Evolutionary conservation across 164 flowering plant species (phyloP), one percentile per base, ranked within the genome.

Genomic region (Macadamia integrifolia): DNA sequence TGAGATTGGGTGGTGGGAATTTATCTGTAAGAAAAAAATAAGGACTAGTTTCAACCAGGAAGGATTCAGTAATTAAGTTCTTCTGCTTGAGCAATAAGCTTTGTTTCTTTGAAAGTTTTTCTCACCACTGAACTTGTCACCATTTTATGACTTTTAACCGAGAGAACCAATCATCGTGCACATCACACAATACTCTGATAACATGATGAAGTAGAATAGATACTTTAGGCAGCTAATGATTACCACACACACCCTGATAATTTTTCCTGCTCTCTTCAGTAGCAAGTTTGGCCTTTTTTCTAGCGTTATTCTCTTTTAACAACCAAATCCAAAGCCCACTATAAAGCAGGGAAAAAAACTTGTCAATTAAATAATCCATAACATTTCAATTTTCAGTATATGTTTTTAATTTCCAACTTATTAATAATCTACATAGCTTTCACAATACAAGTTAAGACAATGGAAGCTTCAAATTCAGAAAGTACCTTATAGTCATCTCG

Each of bases 241-340:
- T 70, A 91, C 97, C 89, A 78, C 85, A 83, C n/a, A 93, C 91
- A 59, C 62, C 85, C 86, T 6, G 98, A 88, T 62, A 93, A 72
- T 72, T 91, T 93, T 72, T 87, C 90, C 31, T 91, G 82, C 84
- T 93, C 98, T 49, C 97, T 97, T 42, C 86, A 23, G 23, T 23
- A 69, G 94, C 94, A 81, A 93, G 96, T 70, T 86, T 90, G 31
- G 98, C 97, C 80, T 86, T 89, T 74, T 93, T 93, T 30, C 87
- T 23, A 64, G 97, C 88, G 74, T 81, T 67, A 89, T 23, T 23
- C 97, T 83, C 98, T 84, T 78, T 69, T 84, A 69, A 84, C 89
- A 72, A 90, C 23, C 86, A 81, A 84, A 68, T 88, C 89, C 72
- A 31, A 60, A 69, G 78, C 77, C 97, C 97, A 93, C 98, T 93